These are phyloP conservation scores for Austroboletus novae-zelandiae DNA, from an alignment of 1,284 basidiomycete genomes.

Conservation along the genomic window DNA sequence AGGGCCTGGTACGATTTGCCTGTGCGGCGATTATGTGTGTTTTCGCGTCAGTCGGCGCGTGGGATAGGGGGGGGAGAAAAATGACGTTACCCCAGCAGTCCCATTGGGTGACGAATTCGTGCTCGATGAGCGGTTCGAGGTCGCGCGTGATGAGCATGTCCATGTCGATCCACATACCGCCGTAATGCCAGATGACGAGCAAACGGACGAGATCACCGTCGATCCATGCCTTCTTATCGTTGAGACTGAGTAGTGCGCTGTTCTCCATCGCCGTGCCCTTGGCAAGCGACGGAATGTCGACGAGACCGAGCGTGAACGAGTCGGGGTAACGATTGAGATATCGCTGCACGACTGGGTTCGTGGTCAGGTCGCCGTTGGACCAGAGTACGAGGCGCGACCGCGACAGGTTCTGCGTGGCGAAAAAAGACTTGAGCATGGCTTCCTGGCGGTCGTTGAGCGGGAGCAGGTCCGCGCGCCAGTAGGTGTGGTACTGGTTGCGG, in stretches of 20 bases:
- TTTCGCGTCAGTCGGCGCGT: not conserved
- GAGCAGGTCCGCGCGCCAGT: constrained; percentile 85
- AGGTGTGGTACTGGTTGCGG: constrained; percentile 76
- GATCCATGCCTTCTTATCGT: constrained; percentile 85
- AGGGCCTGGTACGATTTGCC: constrained; percentile 85
- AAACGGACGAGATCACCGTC: constrained; percentile 88
- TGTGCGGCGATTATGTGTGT: constrained; percentile 26
- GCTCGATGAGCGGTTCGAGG: constrained; percentile 78
- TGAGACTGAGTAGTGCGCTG: constrained; percentile 52
- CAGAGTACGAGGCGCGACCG: constrained; percentile 74
- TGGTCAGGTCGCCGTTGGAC: constrained; percentile 78
- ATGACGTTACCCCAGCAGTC: constrained; percentile 80
- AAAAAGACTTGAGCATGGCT: constrained; percentile 85
- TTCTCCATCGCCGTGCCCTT: constrained; percentile 73
- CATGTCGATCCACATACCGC: constrained; percentile 96
- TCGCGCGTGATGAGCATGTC: constrained; percentile 86
- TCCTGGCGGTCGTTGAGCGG: constrained; percentile 79
- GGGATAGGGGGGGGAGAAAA: not conserved
- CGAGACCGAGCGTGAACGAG: constrained; percentile 65
- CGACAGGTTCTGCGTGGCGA: constrained; percentile 78
- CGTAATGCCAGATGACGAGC: constrained; percentile 84
- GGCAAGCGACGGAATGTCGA: constrained; percentile 68
- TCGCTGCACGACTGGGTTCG: constrained; percentile 57
- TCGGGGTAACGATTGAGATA: constrained; percentile 66
- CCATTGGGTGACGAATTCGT: constrained; percentile 95